Percentiles rank a stretch among this genome's conserved stretches.
Evolutionary conservation across 2,329 filamentous ascomycete genomes (phyloP).

Genomic region (Xylariaceae sp.): DNA sequence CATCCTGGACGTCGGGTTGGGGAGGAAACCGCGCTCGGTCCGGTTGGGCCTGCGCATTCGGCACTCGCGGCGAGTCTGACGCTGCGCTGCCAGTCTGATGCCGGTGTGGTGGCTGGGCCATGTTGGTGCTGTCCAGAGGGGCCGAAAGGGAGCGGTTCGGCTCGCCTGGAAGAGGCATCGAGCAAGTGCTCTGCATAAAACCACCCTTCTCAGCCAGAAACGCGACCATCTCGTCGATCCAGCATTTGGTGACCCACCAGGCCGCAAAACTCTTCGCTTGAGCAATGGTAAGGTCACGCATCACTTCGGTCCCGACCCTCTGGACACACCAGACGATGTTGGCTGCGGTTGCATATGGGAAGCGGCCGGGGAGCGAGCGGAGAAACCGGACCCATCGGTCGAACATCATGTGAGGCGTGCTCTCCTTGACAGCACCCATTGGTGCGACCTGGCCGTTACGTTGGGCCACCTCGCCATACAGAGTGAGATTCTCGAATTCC

Average conservation of each 20-base stretch:
- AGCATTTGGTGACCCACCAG: constrained; percentile 95
- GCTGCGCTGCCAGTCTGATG: constrained; percentile 44
- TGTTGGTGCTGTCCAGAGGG: constrained; percentile 30
- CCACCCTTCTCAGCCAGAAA: constrained; percentile 88
- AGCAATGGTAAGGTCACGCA: constrained; percentile 74
- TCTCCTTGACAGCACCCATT: constrained; percentile 33
- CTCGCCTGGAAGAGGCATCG: constrained; percentile 19
- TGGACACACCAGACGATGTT: constrained; percentile 74
- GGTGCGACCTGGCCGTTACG: constrained; percentile 41
- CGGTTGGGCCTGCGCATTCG: constrained; percentile 41
- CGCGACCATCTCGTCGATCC: constrained; percentile 88
- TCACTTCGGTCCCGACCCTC: constrained; percentile 67
- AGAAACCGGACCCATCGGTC: constrained; percentile 76
- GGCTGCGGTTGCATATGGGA: constrained; percentile 66
- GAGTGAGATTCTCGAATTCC: constrained; percentile 57
- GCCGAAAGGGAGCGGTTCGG: constrained; percentile 30
- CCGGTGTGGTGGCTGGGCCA: constrained; percentile 33
- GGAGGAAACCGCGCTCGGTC: constrained; percentile 45
- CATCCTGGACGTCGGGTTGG: constrained; percentile 40
- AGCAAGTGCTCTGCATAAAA: constrained; percentile 61
- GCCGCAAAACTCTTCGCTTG: constrained; percentile 78
- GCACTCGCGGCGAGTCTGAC: constrained; percentile 36
- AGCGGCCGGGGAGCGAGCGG: constrained; percentile 60
- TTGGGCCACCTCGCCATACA: constrained; percentile 52
- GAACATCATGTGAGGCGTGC: constrained; percentile 58